Evolutionary conservation across 768 basidiomycete genomes (phyloP).

Genomic region (Trametes punicea): DNA sequence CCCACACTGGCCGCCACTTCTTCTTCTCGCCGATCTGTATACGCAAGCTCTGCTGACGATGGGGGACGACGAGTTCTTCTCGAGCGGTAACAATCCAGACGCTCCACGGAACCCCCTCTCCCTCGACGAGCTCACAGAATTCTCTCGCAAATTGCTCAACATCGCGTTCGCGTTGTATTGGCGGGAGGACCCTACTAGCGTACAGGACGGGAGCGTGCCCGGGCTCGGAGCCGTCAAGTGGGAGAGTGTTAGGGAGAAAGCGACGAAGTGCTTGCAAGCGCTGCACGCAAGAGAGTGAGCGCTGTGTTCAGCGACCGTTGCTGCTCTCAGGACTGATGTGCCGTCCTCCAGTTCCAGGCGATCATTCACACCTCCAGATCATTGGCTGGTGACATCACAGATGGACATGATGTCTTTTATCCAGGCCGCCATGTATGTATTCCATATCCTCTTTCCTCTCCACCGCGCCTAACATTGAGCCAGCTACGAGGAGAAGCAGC

Average conservation of each 20-base stretch:
- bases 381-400: conserved; percentile 73
- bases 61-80: conserved; percentile 97
- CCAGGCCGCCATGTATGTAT: conserved; percentile 76
- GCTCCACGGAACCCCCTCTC: conserved; percentile 69
- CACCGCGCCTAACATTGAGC: neutral
- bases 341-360: conserved; percentile 84
- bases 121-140: conserved; percentile 73
- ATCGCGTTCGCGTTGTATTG: conserved; percentile 80
- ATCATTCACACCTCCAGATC: conserved; percentile 76
- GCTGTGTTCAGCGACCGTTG: no score
- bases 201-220: conserved; percentile 39
- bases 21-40: conserved; percentile 81
- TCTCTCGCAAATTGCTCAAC: conserved; percentile 78
- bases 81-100: conserved; percentile 31
- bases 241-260: conserved; percentile 70
- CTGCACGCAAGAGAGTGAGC: conserved; percentile 89
- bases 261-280: conserved; percentile 74
- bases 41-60: conserved; percentile 83
- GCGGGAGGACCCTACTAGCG: conserved; percentile 47
- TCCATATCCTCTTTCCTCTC: neutral
- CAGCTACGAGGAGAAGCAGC: conserved; percentile 66
- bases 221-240: conserved; percentile 45
- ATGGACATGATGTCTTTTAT: conserved; percentile 71
- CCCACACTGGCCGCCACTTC: conserved; percentile 59
- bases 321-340: no score